Evolutionary conservation across 2,329 filamentous ascomycete genomes (phyloP).

Genomic region (Balansia obtecta): DNA sequence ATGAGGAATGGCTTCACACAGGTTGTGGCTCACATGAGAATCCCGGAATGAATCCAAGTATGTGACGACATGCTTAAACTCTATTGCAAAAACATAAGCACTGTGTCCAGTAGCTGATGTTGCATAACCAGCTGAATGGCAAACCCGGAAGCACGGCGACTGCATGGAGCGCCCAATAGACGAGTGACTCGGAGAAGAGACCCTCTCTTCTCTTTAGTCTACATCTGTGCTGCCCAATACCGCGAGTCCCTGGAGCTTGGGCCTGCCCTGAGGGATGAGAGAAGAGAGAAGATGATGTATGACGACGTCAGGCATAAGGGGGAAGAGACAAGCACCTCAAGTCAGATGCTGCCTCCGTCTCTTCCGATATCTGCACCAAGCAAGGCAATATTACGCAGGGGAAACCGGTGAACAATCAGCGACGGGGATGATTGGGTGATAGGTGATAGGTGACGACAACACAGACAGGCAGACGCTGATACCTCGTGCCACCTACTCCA

Average conservation of each 20-base stretch:
- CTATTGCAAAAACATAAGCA: background rate
- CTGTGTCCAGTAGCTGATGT: background rate
- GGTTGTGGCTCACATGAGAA: too few relatives aligned
- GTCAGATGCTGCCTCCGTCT: background rate
- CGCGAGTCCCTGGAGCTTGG: background rate
- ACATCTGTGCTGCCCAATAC: slow-evolving; percentile 2
- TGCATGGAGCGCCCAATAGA: background rate
- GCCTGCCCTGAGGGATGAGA: background rate
- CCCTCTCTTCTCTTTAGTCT: background rate
- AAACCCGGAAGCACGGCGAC: background rate
- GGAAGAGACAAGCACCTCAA: background rate
- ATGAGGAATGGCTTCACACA: background rate
- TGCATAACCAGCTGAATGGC: background rate
- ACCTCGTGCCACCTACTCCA: too few relatives aligned
- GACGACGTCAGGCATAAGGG: slow-evolving; percentile 1
- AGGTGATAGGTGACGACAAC: too few relatives aligned
- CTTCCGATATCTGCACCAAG: too few relatives aligned
- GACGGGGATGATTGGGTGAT: too few relatives aligned
- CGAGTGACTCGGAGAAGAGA: background rate
- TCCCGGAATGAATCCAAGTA: background rate
- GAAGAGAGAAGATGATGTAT: background rate
- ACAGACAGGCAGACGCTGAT: too few relatives aligned
- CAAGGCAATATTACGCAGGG: too few relatives aligned
- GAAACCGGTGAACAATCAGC: too few relatives aligned
- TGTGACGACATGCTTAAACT: background rate